These are phyloP conservation scores for Lunasporangiospora selenospora DNA, from an alignment of 192 early-diverging fungal genomes.

Conservation along the genomic window DNA sequence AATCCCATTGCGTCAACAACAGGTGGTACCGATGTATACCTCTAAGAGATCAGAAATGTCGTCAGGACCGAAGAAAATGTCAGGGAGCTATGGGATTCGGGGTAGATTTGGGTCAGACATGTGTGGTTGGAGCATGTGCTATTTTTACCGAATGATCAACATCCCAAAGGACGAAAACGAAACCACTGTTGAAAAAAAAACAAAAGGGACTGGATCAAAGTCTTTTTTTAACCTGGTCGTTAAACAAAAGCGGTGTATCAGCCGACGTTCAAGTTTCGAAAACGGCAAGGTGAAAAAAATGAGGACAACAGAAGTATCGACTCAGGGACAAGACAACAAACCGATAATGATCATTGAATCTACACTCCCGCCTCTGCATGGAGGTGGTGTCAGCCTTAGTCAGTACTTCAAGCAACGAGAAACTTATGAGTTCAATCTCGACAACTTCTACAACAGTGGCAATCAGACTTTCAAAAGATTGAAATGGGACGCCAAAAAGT, in stretches of 20 bases:
- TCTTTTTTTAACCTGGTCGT: not conserved
- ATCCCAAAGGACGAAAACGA: too few relatives aligned
- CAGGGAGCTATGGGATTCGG: not conserved
- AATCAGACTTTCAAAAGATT: not conserved
- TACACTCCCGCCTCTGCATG: not conserved
- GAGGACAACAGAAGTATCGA: too few relatives aligned
- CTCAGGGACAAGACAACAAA: not conserved
- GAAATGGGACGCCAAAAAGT: not conserved
- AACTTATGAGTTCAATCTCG: not conserved
- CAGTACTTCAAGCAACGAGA: not conserved
- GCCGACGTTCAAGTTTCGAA: not conserved
- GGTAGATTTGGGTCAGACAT: slow-evolving; percentile 8
- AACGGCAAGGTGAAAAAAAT: too few relatives aligned
- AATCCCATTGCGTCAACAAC: not conserved
- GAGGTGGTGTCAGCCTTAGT: not conserved
- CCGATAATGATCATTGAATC: slow-evolving; percentile 5
- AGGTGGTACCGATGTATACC: slow-evolving; percentile 5
- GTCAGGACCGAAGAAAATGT: slow-evolving; percentile 11
- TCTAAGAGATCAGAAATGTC: slow-evolving; percentile 9
- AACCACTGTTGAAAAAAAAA: not conserved
- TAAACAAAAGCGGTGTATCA: slow-evolving; percentile 7
- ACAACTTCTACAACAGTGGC: slow-evolving; percentile 11
- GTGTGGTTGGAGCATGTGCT: slow-evolving; percentile 5
- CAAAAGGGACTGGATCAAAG: not conserved
- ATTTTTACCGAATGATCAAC: not conserved